phyloP scores from a whole-genome alignment of 257 asterid species.

The Ocimum tenuiflorum region DNA sequence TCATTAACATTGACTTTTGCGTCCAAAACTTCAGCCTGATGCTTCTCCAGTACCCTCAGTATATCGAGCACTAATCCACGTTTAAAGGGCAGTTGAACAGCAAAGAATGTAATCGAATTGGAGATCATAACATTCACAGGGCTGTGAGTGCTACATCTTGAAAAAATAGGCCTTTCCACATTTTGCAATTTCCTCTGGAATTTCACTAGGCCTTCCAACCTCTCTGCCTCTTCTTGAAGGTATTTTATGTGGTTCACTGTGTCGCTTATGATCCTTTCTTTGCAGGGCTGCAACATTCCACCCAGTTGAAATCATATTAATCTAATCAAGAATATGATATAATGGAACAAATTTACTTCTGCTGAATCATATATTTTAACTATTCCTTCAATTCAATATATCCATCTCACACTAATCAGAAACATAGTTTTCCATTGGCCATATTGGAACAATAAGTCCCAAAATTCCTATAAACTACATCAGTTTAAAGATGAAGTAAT shows the following conservation, averaged over 20 bases:
- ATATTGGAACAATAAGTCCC: neutral
- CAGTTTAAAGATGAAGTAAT: neutral
- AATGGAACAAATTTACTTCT: neutral
- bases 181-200: slow-evolving; percentile 7
- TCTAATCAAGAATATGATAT: neutral
- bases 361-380: no score
- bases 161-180: slow-evolving; percentile 15
- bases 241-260: slow-evolving; percentile 36
- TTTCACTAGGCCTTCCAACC: slow-evolving; percentile 46
- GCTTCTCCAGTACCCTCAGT: slow-evolving; percentile 39
- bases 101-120: slow-evolving; percentile 41
- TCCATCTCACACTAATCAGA: neutral
- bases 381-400: neutral
- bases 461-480: neutral
- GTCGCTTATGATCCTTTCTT: slow-evolving; percentile 37
- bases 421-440: neutral
- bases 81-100: slow-evolving; percentile 33
- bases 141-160: slow-evolving; percentile 24
- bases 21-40: slow-evolving; percentile 54
- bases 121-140: slow-evolving; percentile 31
- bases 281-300: slow-evolving; percentile 33
- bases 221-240: slow-evolving; percentile 45
- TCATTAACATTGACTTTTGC: slow-evolving; percentile 40
- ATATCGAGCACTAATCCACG: slow-evolving; percentile 33
- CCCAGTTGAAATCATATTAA: neutral